A percentile compares a stretch with the other conserved stretches of the same genome.
Conservation (phyloP, 805 yeast genomes). For the Komagataella mondaviorum region DNA sequence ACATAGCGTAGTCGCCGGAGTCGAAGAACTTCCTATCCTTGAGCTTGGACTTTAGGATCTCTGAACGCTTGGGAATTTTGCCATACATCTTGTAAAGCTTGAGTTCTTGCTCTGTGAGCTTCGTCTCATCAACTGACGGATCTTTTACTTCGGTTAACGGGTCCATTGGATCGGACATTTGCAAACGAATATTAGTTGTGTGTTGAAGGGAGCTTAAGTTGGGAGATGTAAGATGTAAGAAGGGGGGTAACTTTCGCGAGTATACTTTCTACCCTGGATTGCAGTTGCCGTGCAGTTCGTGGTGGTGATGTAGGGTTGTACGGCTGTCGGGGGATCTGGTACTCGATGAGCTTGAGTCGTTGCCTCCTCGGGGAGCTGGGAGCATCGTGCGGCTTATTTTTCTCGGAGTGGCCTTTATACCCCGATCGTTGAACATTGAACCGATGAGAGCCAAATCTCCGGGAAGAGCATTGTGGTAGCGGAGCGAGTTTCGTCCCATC, state of each 20-base stretch:
- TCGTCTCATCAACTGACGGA: constrained; percentile 33
- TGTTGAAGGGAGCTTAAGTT: not conserved
- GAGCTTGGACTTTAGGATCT: constrained; percentile 58
- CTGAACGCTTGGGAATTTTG: constrained; percentile 69
- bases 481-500: not conserved
- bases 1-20: constrained; percentile 89
- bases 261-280: not conserved
- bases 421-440: not conserved
- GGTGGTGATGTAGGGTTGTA: not conserved
- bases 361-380: not conserved
- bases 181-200: not conserved
- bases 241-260: not conserved
- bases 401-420: not conserved
- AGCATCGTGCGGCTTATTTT: not conserved
- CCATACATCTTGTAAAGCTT: constrained; percentile 74
- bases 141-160: constrained; percentile 11
- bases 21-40: constrained; percentile 88
- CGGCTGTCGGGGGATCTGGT: not conserved
- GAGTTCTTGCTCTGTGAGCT: constrained; percentile 66
- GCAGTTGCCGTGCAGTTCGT: not conserved
- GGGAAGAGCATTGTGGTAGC: not conserved
- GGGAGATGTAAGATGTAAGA: not conserved
- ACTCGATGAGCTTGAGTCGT: not conserved
- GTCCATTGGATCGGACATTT: not conserved
- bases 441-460: not conserved